Evolutionary conservation across 306 rosid species (phyloP).

Genomic region (Delonix regia): DNA sequence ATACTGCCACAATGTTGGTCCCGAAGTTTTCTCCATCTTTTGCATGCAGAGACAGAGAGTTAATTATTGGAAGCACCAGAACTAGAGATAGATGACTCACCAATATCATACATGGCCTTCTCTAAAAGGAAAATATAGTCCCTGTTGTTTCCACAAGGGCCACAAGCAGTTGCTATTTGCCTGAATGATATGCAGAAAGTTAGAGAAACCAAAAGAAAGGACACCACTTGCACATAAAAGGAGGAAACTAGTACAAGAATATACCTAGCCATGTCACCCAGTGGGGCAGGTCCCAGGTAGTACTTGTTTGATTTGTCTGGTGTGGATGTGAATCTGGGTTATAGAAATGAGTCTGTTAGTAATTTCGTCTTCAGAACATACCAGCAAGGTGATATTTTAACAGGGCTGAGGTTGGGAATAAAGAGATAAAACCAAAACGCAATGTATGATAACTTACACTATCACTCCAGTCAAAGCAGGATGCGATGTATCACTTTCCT

Average conservation of each 20-base stretch:
- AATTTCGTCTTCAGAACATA: neutral
- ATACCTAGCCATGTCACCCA: conserved; percentile 93
- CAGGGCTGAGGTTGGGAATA: neutral
- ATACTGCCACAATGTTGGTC: neutral
- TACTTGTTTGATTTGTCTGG: conserved; percentile 89
- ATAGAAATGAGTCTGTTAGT: conserved; percentile 25
- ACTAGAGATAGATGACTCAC: conserved; percentile 47
- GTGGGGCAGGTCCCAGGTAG: conserved; percentile 92
- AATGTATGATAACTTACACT: conserved; percentile 59
- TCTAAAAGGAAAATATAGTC: conserved; percentile 83
- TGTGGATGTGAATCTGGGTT: conserved; percentile 85
- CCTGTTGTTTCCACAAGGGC: conserved; percentile 94
- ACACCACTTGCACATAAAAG: neutral
- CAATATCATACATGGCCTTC: conserved; percentile 84
- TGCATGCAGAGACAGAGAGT: neutral
- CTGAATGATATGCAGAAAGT: conserved; percentile 46
- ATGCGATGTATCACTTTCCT: conserved; percentile 65
- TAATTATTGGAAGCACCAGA: neutral
- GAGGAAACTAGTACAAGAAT: neutral
- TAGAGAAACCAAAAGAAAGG: neutral
- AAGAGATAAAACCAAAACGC: conserved; percentile 14
- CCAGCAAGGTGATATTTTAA: neutral
- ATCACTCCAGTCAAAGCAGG: conserved; percentile 74
- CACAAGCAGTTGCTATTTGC: conserved; percentile 94
- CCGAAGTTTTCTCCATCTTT: neutral